Evolutionary conservation across 2,329 filamentous ascomycete species (phyloP).

Genomic region (Mycosphaerelloides madeirae): DNA sequence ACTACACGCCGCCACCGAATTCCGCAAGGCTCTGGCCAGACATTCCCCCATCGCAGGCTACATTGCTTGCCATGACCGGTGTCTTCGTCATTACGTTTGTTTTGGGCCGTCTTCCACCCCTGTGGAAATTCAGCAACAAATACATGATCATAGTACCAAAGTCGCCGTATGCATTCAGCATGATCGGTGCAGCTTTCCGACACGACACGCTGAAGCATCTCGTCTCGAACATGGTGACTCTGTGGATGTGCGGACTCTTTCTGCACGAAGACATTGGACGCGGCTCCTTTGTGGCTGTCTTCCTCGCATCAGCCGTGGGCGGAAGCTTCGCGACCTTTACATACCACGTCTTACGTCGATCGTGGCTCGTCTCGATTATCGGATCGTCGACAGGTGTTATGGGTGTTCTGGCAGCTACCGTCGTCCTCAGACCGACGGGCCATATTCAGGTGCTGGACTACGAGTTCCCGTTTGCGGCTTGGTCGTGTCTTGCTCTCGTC

Average conservation of each 20-base stretch:
- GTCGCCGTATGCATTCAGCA: constrained; percentile 57
- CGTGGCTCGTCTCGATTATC: constrained; percentile 50
- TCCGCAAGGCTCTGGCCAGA: constrained; percentile 56
- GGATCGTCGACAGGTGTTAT: constrained; percentile 64
- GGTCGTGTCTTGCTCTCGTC: constrained; percentile 38
- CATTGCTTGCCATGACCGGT: constrained; percentile 58
- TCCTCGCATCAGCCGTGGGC: constrained; percentile 54
- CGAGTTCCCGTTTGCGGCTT: constrained; percentile 31
- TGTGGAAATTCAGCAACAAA: constrained; percentile 63
- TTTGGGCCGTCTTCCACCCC: constrained; percentile 59
- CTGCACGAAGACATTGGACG: constrained; percentile 68
- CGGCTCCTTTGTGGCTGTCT: constrained; percentile 64
- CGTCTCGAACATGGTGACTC: constrained; percentile 57
- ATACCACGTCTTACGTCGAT: constrained; percentile 40
- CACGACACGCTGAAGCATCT: constrained; percentile 62
- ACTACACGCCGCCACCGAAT: constrained; percentile 46
- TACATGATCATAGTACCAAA: constrained; percentile 63
- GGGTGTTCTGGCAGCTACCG: constrained; percentile 57
- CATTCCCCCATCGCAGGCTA: constrained; percentile 58
- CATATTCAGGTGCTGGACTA: constrained; percentile 26
- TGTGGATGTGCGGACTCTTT: constrained; percentile 62
- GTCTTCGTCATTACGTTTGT: constrained; percentile 55
- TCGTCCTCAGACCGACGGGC: constrained; percentile 36
- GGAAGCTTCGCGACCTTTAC: constrained; percentile 57
- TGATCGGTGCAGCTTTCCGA: constrained; percentile 64